A percentile compares a stretch with the other conserved stretches of the same genome.
Evolutionary conservation across 345 rosid genomes (phyloP).

Genomic region (Eucalyptus marginata): DNA sequence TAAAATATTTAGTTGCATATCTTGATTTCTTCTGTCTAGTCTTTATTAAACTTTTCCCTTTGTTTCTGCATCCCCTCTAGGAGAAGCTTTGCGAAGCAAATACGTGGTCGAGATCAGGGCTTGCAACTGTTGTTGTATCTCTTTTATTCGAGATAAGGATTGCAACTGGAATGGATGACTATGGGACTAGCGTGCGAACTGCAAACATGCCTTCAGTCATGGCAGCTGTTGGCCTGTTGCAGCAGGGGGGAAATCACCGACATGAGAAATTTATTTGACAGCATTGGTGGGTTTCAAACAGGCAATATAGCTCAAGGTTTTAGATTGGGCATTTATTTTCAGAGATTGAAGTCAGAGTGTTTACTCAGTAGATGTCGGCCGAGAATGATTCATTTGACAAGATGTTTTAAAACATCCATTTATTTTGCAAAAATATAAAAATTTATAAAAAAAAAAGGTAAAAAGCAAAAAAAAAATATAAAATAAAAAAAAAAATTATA

Average conservation of each 20-base stretch:
- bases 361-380: constrained; percentile 41
- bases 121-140: constrained; percentile 76
- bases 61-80: constrained; percentile 14
- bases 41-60: background rate
- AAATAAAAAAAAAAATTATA: no score
- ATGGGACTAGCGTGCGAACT: constrained; percentile 61
- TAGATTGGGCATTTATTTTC: constrained; percentile 39
- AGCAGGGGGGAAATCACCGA: constrained; percentile 93
- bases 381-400: constrained; percentile 82
- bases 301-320: constrained; percentile 38
- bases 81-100: constrained; percentile 94
- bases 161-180: constrained; percentile 76
- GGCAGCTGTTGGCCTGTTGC: constrained; percentile 60
- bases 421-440: no score
- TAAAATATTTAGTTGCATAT: background rate
- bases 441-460: no score
- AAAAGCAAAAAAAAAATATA: no score
- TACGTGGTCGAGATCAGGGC: constrained; percentile 80
- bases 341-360: constrained; percentile 66
- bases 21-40: background rate
- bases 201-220: constrained; percentile 92
- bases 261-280: constrained; percentile 78
- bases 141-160: constrained; percentile 85
- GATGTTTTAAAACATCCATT: background rate
- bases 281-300: constrained; percentile 82